Base-by-base conservation (phyloP, 345 rosid genomes). In the Lenwebbia sp. region DNA sequence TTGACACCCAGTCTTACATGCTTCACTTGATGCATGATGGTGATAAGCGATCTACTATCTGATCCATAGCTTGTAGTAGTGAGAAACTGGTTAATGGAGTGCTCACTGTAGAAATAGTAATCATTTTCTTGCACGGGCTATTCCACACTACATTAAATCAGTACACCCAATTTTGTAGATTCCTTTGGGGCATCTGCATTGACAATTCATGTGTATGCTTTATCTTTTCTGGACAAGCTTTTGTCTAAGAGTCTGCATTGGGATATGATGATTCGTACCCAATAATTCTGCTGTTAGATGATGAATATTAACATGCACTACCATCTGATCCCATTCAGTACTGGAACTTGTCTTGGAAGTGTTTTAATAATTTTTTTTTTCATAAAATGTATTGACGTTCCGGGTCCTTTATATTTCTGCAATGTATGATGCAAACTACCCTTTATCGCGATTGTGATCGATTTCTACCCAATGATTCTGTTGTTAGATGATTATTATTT, bases 291-390 rank as follows among this genome's bases (percentile, higher is more conserved):
- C 86, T 87, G 85, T 74, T 84, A 40, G 84, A 86, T 96, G 97
- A 93, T 90, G 97, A 96, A 88, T 83, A 10, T 26, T 23, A 88
- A 93, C 98, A 96, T 95, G 99, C 99, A 93, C 94, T 92, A 93
- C 98, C 97, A 95, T 95, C 98, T 95, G 98, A 96, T 92, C 96
- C 94, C 91, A 85, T 74, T 88, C 37, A 28, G 47, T 70, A 19
- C 25, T 10, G 10, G 25, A 70, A 70, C 78, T 70, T 37, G 4
- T 33, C 47, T 70, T 55, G 40, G 13, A 70, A 19, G 13, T 10
- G 78, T 37, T 70, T 33, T 65, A 65, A 4, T 70, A 25, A 33
- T 70, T 70, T 37, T 54, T 33, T 62, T 33, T 21, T 50, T 2
- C 78, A 19, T 0, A 0, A 33, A 33, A 12, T 70, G 44, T 30